Conservation (phyloP, 2,329 filamentous ascomycete species). For the Hirsutella rhossiliensis region DNA sequence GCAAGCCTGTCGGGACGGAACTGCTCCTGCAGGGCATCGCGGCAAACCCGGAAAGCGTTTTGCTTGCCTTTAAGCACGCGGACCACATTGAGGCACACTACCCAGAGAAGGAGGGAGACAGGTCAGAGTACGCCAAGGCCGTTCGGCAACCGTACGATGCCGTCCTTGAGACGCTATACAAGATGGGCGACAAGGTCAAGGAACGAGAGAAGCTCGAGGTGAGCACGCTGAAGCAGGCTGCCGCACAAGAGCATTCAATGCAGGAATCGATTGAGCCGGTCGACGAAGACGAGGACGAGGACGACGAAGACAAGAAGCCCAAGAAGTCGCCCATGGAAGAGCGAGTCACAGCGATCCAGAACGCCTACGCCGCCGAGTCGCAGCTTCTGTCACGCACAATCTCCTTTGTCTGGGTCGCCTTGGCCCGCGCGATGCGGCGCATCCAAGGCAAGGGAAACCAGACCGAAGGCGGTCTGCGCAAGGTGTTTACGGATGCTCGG, state of each 20-base stretch:
- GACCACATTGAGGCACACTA: slow-evolving; percentile 76
- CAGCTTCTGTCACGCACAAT: slow-evolving; percentile 72
- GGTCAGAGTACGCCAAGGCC: slow-evolving; percentile 63
- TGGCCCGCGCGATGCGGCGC: slow-evolving; percentile 87
- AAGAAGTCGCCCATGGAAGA: slow-evolving; percentile 50
- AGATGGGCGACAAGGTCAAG: slow-evolving; percentile 63
- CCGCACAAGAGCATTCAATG: slow-evolving; percentile 22
- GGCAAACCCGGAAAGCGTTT: slow-evolving; percentile 86
- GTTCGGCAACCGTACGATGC: slow-evolving; percentile 77
- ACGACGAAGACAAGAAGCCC: slow-evolving; percentile 30
- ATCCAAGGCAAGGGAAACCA: slow-evolving; percentile 71
- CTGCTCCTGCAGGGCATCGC: slow-evolving; percentile 73
- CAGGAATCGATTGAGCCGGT: slow-evolving; percentile 28
- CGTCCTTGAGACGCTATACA: slow-evolving; percentile 79
- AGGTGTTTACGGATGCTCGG: slow-evolving; percentile 81
- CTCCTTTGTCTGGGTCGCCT: slow-evolving; percentile 87
- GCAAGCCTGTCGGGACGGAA: slow-evolving; percentile 50
- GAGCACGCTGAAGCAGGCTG: slow-evolving; percentile 41
- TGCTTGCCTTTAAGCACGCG: slow-evolving; percentile 80
- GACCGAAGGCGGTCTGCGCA: slow-evolving; percentile 64
- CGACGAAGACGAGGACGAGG: slow-evolving; percentile 37
- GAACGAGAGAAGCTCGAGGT: slow-evolving; percentile 48
- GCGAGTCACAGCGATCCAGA: slow-evolving; percentile 47
- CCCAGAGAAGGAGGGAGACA: slow-evolving; percentile 64
- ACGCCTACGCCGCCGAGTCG: slow-evolving; percentile 60